Conservation (phyloP, 768 basidiomycete species). For the Boletus tomentosulus region DNA sequence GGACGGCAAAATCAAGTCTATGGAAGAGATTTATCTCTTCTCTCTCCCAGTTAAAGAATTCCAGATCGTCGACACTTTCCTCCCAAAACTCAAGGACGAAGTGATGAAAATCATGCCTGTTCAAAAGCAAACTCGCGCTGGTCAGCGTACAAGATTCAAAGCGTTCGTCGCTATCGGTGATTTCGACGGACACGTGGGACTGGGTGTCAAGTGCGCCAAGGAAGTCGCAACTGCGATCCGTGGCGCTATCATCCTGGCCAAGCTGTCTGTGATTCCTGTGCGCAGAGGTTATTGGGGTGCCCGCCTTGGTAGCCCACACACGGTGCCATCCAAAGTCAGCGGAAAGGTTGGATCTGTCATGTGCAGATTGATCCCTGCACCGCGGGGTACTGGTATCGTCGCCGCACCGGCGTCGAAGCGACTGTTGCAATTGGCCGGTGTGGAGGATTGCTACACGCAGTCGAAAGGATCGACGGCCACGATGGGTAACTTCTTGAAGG, state of each 20-base stretch:
- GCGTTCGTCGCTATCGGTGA: constrained; percentile 99
- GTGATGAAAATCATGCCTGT: constrained; percentile 99
- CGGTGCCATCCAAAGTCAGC: constrained; percentile 96
- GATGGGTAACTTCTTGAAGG: constrained; percentile 99
- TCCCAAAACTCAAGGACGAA: constrained; percentile 98
- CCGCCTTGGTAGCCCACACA: constrained; percentile 98
- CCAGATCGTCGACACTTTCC: constrained; percentile 99
- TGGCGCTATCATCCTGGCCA: constrained; percentile 98
- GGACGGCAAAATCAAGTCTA: constrained; percentile 99
- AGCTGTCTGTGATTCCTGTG: constrained; percentile 96
- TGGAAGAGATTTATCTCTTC: constrained; percentile 99
- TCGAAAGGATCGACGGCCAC: constrained; percentile 98
- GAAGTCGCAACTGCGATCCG: constrained; percentile 99
- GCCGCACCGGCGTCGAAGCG: constrained; percentile 98
- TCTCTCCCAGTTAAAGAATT: constrained; percentile 99
- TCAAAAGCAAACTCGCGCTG: constrained; percentile 99
- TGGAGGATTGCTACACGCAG: constrained; percentile 97
- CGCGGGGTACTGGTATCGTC: constrained; percentile 98
- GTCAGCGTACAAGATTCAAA: constrained; percentile 99
- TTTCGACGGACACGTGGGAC: constrained; percentile 96
- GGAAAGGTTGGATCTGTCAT: constrained; percentile 99
- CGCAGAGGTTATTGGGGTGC: constrained; percentile 99
- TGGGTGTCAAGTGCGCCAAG: constrained; percentile 99
- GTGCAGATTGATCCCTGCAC: constrained; percentile 98
- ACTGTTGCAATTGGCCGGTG: constrained; percentile 94